phyloP scores from a whole-genome alignment of 2,329 filamentous ascomycete genomes.

The Metarhizium robertsii region DNA sequence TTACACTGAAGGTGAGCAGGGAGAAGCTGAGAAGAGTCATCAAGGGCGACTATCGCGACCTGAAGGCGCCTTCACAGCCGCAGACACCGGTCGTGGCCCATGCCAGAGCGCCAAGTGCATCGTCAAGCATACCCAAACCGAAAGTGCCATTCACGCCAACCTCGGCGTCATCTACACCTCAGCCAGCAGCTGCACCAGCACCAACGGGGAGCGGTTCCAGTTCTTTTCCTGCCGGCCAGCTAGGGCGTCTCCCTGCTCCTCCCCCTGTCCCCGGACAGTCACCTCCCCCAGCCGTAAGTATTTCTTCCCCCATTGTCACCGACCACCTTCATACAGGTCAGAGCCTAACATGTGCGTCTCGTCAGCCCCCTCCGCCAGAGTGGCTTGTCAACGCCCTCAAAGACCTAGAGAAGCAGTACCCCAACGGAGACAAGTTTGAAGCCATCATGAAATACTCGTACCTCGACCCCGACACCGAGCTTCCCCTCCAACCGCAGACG shows the following conservation, averaged over 20 bases:
- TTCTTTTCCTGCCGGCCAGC: conserved; percentile 40
- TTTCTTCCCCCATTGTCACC: no score
- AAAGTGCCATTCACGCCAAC: conserved; percentile 26
- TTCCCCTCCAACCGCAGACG: conserved; percentile 48
- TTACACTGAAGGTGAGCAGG: conserved; percentile 66
- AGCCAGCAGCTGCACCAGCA: conserved; percentile 13
- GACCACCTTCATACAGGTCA: neutral
- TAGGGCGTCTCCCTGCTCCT: conserved; percentile 60
- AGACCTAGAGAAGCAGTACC: conserved; percentile 61
- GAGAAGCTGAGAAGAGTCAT: conserved; percentile 62
- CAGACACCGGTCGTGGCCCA: conserved; percentile 23
- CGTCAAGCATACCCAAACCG: conserved; percentile 19
- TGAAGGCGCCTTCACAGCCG: conserved; percentile 24
- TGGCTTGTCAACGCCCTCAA: conserved; percentile 75
- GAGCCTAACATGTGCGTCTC: neutral
- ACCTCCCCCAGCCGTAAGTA: conserved; percentile 51
- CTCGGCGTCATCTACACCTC: conserved; percentile 26
- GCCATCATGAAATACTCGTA: conserved; percentile 84
- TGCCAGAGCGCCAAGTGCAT: conserved; percentile 20
- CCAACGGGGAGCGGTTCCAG: conserved; percentile 22
- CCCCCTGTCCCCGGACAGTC: conserved; percentile 49
- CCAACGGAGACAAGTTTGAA: conserved; percentile 71
- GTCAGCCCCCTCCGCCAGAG: conserved; percentile 70
- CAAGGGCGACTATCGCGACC: conserved; percentile 40
- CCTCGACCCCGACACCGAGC: conserved; percentile 62